Evolutionary conservation across 495 filamentous ascomycete species (phyloP), one percentile per base, ranked within the genome.

Genomic region (Pyrenula aspistea): DNA sequence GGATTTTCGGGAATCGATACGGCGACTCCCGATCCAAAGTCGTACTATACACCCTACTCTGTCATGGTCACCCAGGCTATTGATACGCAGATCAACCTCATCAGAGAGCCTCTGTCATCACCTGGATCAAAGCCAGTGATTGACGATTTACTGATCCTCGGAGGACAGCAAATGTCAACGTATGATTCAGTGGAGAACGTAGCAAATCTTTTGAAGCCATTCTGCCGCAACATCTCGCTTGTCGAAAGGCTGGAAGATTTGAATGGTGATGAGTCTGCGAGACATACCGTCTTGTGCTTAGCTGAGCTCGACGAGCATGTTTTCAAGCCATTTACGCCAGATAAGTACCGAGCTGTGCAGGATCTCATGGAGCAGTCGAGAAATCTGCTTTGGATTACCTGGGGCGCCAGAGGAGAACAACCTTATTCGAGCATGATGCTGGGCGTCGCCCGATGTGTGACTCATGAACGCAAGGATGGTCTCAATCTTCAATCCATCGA

Each of bases 1-100:
- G 72, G 74, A 2, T 77, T 77, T 52, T 68, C 69, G 2, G 72
- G 72, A 11, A 57, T 70, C 24, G 72, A 77, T 19, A 61, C 63
- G 0, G 23, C 53, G 8, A 69, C 64, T 2, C 63, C 61, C 0
- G 55, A 64, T 24, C 31, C 31, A 54, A 48, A 2, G 51, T 47
- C 4, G 4, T 48, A 2, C 15, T 47, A 61, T 20, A 47, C 12
- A n/a, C 66, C 67, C 1, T 60, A 67, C 11, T 62, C 59, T 0
- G 59, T 74, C 36, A 58, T 71, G 1, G 51, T 61, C 2, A 55
- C 65, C 2, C 72, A 73, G 56, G 72, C 73, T 0, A 59, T 71
- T 0, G 65, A 74, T 54, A 59, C 67, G 11, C 21, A 58, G 58
- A 21, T 70, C 10, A 57, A 59, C 12, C 25, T 60, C 19, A 19